Base-by-base conservation (phyloP, 192 early-diverging fungal genomes). In the Phycomyces nitens region DNA sequence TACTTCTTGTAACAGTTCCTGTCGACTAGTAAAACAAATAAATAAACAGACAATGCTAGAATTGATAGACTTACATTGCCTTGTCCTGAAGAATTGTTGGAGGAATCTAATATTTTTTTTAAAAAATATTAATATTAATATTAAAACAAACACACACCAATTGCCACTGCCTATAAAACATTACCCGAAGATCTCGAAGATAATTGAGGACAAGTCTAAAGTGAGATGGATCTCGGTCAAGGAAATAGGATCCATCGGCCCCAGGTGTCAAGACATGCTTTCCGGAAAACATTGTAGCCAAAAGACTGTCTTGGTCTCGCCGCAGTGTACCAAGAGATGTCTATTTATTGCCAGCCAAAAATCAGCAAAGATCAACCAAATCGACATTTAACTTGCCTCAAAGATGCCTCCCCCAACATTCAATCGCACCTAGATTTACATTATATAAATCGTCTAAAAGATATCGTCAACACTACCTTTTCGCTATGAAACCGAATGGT, bases 251-350 rank as follows among this genome's bases (percentile, higher is more conserved):
- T 57, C 62, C 62, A 39, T 70, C 69, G 29, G 41, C 23, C 18
- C 64, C 69, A 18, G 42, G 44, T 44, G 26, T 56, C 21, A 70
- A 22, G 2, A 51, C 20, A 38, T 70, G 60, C 41, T 56, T 56
- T 20, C 69, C 69, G 3, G 69, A 70, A 58, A 70, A 70, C 69
- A 70, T 70, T 7, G 62, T 64, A 38, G 69, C 69, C 38, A 70
- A 53, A 23, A 70, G 44, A 26, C 62, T 64, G n/a, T 57, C 20
- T 20, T 21, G 41, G 10, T 70, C 69, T 11, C 69, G 34, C 39
- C 41, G 14, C 5, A 70, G 44, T 34, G 69, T 70, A 23, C 50
- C 58, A 20, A 64, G n/a, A 18, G 62, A 57, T 42, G 69, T 70
- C 60, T 49, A 14, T 39, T 41, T 8, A 59, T n/a, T 11, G 22